Base-by-base conservation (phyloP, 2,329 filamentous ascomycete species). In the Truncatella angustata region DNA sequence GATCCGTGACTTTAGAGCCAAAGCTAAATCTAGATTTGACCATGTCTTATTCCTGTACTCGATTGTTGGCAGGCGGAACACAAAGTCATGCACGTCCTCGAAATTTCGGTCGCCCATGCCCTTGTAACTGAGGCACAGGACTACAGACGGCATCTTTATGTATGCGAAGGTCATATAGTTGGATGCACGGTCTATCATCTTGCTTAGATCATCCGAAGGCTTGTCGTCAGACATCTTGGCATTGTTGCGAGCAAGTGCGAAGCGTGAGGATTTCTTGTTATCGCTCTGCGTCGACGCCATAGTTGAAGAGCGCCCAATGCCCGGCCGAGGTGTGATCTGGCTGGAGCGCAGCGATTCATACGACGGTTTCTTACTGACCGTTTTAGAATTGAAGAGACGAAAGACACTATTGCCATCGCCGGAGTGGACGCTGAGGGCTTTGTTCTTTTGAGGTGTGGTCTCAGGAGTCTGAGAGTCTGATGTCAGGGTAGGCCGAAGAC, bases 1-100 rank as follows among this genome's bases (percentile, higher is more conserved):
- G 53, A 97, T 89, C 43, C 96, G 92, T 66, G 92, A 95, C 74
- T 99, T 97, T 50, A 99, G 79, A 12, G 91, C 88, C 44, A 97
- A 78, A 1, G 93, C 92, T 9, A 99, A 82, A 64, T 99, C 94
- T 5, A 99, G 81, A 67, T 97, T 99, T 5, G 91, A 97, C 94
- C 94, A 99, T 7, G 92, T 97, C 77, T 99, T 99, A 78, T 99
- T 99, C 57, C 91, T 85, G 74, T 96, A 97, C 68, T 99, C 94
- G 43, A 99, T 86, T 2, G 89, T 88, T 3, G 94, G 94, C 72
- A 99, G 84, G 30, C 91, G 86, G 81, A 99, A 99, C 45, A 99
- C 94, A 60, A 99, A 95, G 66, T 97, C 88, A 71, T 99, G 93
- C 14, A 99, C 88, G 69, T 99, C 95, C 72, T 97, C 91, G 52